Base-by-base conservation (phyloP, 1,284 basidiomycete species). In the Trametes versicolor region DNA sequence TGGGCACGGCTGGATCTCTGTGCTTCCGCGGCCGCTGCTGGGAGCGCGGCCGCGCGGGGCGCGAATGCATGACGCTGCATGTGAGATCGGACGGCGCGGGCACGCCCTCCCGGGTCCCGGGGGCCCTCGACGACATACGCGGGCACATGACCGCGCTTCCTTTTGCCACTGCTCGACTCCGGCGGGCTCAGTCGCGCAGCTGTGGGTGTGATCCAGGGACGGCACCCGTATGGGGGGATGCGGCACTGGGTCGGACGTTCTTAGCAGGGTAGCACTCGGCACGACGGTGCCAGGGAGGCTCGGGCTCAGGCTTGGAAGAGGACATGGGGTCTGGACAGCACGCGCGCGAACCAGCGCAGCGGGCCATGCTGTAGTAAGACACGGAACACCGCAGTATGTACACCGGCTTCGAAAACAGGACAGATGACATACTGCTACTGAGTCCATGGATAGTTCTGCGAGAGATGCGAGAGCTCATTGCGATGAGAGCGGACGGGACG, bases 111-210 rank as follows among this genome's bases (percentile, higher is more conserved):
- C 54, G 61, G 52, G 61, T 62, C 39, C 61, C 61, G 54, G 36
- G 12, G n/a, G 8, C 12, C 53, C 27, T 62, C 60, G 47, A 62
- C 53, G 60, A 49, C 52, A 56, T 62, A 56, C 53, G 37, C n/a
- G 23, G 54, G 49, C 61, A 62, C 54, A 54, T 62, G 61, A 62
- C 61, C 54, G 61, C 45, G 61, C 54, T 62, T 62, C 61, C 29
- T 62, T 25, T 19, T 25, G 52, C 52, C 45, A 39, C 19, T 43
- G 36, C 60, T 55, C 60, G 54, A 9, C 49, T 27, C 37, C 48
- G 61, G 54, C 48, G 54, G 47, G 32, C 15, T 12, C 39, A 27
- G 29, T 54, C 34, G 54, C 37, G 25, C n/a, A 32, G 29, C 29
- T 32, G 29, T 32, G 29, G 34, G 55, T 57, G 41, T 55, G 49